Evolutionary conservation across 805 yeast genomes (phyloP), one percentile per base, ranked within the genome.

Genomic region (Cyberlindnera americana): DNA sequence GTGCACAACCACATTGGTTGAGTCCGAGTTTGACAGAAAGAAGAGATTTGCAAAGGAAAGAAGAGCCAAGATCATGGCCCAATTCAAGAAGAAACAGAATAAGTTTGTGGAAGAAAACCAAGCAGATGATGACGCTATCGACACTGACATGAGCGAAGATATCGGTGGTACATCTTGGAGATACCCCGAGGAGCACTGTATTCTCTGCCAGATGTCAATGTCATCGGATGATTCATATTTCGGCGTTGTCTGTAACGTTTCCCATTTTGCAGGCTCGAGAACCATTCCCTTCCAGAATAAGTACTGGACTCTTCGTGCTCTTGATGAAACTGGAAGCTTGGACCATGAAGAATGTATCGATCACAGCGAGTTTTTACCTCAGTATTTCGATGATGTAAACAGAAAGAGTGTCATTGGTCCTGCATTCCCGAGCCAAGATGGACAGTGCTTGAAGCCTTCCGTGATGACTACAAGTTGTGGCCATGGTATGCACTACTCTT

Each of bases 401-500:
- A 60, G 66, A 1, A 57, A 62, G 3, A 49, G 61, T 28, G 75
- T 75, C 0, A 60, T 81, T 46, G 95, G 95, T 0, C 91, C 89
- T 0, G 90, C 91, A 1, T 87, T 83, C 49, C 49, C 52, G 14
- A 22, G 19, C 2, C 16, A 21, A 10, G 35, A 29, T 7, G 29
- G 34, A 2, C 30, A 77, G 80, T 5, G 53, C 50, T 8, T 60
- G 57, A 15, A 59, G 59, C 16, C 56, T 55, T 30, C 38, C 28
- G 12, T 42, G 30, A 41, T 61, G 1, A 68, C 82, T 3, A 74
- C 78, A 44, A 82, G 95, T 37, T 91, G 99, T 66, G 95, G 96
- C 1, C 99, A 91, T 62, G 95, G 95, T 2, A 83, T 91, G 81
- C 99, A 91, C 60, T 78, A 75, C 45, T 69, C 75, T 14, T 91